Base-by-base conservation (phyloP, 2,329 filamentous ascomycete genomes). In the Curvularia sp. region DNA sequence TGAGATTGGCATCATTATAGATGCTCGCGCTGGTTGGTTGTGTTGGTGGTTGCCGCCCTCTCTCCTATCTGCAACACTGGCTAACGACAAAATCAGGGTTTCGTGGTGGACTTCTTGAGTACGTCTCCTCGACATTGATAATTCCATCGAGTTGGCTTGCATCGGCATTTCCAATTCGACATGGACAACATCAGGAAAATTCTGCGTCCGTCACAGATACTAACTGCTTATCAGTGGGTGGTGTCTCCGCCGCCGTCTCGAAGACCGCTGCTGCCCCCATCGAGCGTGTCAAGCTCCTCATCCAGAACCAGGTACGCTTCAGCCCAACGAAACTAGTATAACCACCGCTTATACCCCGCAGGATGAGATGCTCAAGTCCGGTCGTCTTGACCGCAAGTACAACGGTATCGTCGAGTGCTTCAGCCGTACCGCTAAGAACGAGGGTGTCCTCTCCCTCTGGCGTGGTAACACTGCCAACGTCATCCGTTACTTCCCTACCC, bases 401-500 rank as follows among this genome's bases (percentile, higher is more conserved):
- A 83, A 84, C 77, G 95, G 95, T 82, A 98, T 99, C 80, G 78
- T 67, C 63, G 95, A 99, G 82, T 98, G 95, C 88, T 99, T 99
- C 90, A 85, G 84, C 78, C 92, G 95, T 81, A 98, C 95, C 80
- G 87, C 87, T 69, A 88, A 89, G 78, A 86, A 91, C 70, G 95
- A 99, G 88, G 95, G 95, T 91, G 84, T 95, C 77, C 89, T 95
- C 82, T 89, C 94, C 70, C 88, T 99, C 78, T 99, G 95, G 95
- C 89, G 95, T 89, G 95, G 95, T 85, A 99, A 99, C 92, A 99
- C 95, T 81, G 95, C 95, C 92, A 99, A 99, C 90, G 95, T 99
- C 84, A 97, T 99, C 88, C 95, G 95, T 91, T 99, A 99, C 88
- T 99, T 99, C 92, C 95, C 95, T 76, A 99, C 95, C 82, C 95